These are phyloP conservation scores for Globisporangium paroecandrum DNA, from an alignment of 352 stramenopile species.

Conservation along the genomic window DNA sequence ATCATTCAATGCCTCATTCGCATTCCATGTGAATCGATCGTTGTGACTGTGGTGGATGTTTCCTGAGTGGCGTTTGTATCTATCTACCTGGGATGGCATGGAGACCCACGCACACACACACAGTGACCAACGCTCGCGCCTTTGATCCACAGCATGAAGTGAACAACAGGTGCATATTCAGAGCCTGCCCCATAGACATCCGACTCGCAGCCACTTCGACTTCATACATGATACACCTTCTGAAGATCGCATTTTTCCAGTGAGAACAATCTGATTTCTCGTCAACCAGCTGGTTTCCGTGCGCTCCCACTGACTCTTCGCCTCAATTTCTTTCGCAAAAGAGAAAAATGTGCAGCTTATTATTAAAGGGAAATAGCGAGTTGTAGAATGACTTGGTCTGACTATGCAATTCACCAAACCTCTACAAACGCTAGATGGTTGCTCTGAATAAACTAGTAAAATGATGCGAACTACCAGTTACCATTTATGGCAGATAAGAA, in stretches of 20 bases:
- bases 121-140: not conserved
- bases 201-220: not conserved
- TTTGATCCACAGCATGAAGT: not conserved
- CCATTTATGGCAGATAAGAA: not conserved
- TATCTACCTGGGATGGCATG: not conserved
- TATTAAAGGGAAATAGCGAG: not conserved
- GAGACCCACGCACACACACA: not conserved
- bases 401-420: not conserved
- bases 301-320: not conserved
- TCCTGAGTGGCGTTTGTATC: not conserved
- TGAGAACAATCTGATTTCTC: not conserved
- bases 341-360: not conserved
- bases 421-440: not conserved
- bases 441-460: not conserved
- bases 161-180: not conserved
- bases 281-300: not conserved
- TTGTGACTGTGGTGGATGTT: not conserved
- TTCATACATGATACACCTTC: too few relatives aligned
- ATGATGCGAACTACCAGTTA: not conserved
- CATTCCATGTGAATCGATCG: too few relatives aligned
- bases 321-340: not conserved
- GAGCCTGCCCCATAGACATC: not conserved
- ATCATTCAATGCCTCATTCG: not conserved
- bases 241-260: not conserved
- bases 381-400: not conserved